Conservation (phyloP, 305 asterid genomes). For the Solanum chacoense region DNA sequence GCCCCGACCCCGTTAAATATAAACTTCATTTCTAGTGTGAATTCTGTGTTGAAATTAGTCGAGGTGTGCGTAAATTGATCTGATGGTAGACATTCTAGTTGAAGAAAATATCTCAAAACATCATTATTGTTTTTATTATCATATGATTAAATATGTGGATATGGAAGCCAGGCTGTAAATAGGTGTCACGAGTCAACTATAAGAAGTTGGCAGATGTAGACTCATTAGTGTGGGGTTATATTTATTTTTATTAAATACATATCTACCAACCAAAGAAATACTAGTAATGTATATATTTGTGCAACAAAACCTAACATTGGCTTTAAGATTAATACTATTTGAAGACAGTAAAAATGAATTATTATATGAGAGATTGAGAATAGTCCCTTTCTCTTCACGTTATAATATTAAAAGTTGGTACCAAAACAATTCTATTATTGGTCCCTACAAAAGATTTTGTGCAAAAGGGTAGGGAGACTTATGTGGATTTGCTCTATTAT, state of each 20-base stretch:
- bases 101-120: not conserved
- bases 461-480: constrained; percentile 3
- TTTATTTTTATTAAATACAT: not conserved
- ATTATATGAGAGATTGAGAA: not conserved
- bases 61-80: not conserved
- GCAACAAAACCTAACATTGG: not conserved
- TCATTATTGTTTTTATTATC: not conserved
- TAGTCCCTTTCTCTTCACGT: constrained; percentile 7
- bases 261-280: constrained; percentile 1
- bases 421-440: constrained; percentile 6
- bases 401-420: constrained; percentile 2
- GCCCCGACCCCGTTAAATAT: constrained; percentile 10
- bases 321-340: not conserved
- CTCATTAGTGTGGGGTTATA: not conserved
- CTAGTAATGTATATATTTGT: not conserved
- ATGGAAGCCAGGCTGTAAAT: constrained; percentile 17
- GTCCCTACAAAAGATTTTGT: constrained; percentile 28
- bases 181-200: constrained; percentile 6
- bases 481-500: not conserved
- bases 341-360: not conserved
- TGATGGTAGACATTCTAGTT: no score
- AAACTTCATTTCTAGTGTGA: not conserved
- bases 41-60: no score
- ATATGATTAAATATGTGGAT: not conserved
- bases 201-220: constrained; percentile 7